A percentile compares a stretch with the other conserved stretches of the same genome.
Conservation (phyloP, 345 rosid species). For the Brassica incana region DNA sequence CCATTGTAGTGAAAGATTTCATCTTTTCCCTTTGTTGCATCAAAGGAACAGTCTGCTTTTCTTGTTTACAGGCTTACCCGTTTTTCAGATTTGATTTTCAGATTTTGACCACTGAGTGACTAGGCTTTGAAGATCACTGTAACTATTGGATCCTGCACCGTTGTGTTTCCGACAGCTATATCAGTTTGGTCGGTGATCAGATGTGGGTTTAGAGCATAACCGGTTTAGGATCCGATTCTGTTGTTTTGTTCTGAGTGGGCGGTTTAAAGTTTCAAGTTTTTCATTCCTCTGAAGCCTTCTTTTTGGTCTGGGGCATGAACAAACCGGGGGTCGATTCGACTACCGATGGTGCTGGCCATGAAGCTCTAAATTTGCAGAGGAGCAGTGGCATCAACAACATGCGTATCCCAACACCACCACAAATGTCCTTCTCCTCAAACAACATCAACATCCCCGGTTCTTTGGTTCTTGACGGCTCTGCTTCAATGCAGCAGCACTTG, state of each 20-base stretch:
- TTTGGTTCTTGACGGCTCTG: conserved; percentile 35
- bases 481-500: conserved; percentile 25
- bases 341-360: conserved; percentile 17
- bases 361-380: conserved; percentile 33
- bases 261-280: conserved; percentile 11
- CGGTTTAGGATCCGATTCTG: conserved; percentile 12
- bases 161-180: background rate
- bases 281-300: background rate
- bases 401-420: conserved; percentile 38
- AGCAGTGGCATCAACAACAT: conserved; percentile 20
- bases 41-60: background rate
- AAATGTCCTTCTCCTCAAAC: conserved; percentile 36
- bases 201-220: background rate
- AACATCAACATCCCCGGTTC: conserved; percentile 29
- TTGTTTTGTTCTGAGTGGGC: background rate
- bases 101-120: conserved; percentile 7
- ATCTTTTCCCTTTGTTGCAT: background rate
- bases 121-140: background rate
- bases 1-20: conserved; percentile 3
- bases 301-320: conserved; percentile 28
- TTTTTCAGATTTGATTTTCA: conserved; percentile 8
- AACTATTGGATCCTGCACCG: conserved; percentile 7
- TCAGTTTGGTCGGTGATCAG: background rate
- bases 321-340: conserved; percentile 6
- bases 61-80: background rate